Base-by-base conservation (phyloP, 108 stramenopile species). In the Fragilaria crotonensis region DNA sequence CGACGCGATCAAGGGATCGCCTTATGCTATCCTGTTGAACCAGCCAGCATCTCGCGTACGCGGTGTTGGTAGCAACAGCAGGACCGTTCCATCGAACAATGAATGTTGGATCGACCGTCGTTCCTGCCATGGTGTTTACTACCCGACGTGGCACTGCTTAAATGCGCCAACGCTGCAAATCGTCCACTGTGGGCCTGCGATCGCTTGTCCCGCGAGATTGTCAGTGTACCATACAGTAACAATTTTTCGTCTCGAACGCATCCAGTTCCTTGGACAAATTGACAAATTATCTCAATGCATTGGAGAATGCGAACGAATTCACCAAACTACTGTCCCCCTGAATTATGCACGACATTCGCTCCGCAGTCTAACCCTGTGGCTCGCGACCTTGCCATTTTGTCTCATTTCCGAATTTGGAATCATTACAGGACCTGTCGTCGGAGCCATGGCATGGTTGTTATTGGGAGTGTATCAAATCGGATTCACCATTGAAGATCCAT, bases 401-500 rank as follows among this genome's bases (percentile, higher is more conserved):
- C 47, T 95, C 0, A 67, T 90, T 25, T 75, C 79, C 17, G 87
- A 90, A 32, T 41, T 89, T 30, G 84, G 85, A 7, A 33, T 84
- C 25, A 54, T 80, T 58, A 86, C 94, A 25, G 94, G 84, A 20
- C 90, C 90, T 0, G 75, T 81, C 11, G 79, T 83, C n/a, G 84
- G 71, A 21, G 58, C 84, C 9, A 73, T 84, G 2, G 79, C 88
- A 14, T 95, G 95, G 95, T 71, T 89, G 2, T 63, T 95, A 48
- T 92, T 89, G 45, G 91, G 91, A 1, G 80, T 95, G 31, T 91
- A 90, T 66, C 88, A 95, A 73, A 95, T 95, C 66, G 95, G 95
- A 0, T 73, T 85, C 45, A 66, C 59, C 0, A 94, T 95, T 66
- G 95, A 95, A 60, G 90, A 95, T 63, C 92, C 95, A 0, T 95